A percentile compares a stretch with the other conserved stretches of the same genome.
phyloP scores from a whole-genome alignment of 768 basidiomycete genomes.

The Coprinopsis marcescibilis region DNA sequence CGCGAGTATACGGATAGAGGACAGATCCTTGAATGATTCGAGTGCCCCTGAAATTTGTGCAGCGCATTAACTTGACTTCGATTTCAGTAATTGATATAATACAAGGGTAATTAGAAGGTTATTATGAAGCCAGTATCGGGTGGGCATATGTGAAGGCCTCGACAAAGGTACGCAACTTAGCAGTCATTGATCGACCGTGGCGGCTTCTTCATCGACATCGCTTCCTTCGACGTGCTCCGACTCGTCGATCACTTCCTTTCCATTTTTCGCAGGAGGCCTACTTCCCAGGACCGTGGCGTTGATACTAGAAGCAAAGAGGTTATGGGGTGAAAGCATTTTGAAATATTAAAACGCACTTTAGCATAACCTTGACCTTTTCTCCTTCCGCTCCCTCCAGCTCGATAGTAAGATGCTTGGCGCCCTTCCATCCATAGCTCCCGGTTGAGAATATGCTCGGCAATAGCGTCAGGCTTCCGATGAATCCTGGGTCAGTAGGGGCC shows the following conservation, averaged over 20 bases:
- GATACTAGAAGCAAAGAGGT: conserved; percentile 41
- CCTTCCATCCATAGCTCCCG: conserved; percentile 86
- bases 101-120: no score
- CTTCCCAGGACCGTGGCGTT: conserved; percentile 75
- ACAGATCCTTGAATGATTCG: no score
- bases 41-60: no score
- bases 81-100: no score
- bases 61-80: no score
- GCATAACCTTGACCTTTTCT: conserved; percentile 66
- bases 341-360: conserved; percentile 48
- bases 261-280: conserved; percentile 40
- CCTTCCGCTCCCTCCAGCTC: conserved; percentile 49
- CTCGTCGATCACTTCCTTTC: no score
- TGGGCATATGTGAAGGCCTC: no score
- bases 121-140: no score
- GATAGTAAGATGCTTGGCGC: conserved; percentile 57
- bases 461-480: conserved; percentile 52
- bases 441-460: conserved; percentile 59
- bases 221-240: no score
- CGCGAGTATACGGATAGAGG: no score
- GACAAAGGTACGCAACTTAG: no score
- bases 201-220: conserved; percentile 11
- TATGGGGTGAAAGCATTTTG: background rate
- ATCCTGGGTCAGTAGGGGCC: conserved; percentile 48
- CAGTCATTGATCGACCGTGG: no score